These are phyloP conservation scores for Thalassia testudinum DNA, from an alignment of 116 monocot genomes.

Conservation along the genomic window DNA sequence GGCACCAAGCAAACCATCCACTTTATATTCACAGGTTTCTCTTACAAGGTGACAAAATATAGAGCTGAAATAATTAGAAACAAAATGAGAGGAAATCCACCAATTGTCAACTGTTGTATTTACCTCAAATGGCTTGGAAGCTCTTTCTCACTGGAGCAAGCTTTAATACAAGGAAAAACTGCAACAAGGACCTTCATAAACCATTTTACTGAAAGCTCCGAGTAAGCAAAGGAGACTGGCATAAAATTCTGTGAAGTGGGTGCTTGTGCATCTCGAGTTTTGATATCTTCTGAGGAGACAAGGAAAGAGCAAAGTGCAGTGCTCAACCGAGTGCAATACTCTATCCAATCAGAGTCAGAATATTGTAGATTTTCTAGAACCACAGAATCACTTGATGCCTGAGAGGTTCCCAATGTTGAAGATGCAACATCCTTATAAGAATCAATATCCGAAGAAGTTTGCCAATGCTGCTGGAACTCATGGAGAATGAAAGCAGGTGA, in stretches of 20 bases:
- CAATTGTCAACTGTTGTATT: neutral
- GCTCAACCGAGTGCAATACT: constrained; percentile 53
- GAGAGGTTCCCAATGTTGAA: neutral
- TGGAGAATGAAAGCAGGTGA: constrained; percentile 89
- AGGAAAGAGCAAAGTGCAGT: constrained; percentile 83
- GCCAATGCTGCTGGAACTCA: constrained; percentile 27
- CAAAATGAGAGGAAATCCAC: too few relatives aligned
- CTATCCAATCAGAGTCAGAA: constrained; percentile 46
- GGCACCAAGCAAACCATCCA: too few relatives aligned
- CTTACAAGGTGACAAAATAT: too few relatives aligned
- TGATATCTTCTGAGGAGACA: constrained; percentile 51
- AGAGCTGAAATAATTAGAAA: too few relatives aligned
- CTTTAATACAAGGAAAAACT: constrained; percentile 87
- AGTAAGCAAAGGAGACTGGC: constrained; percentile 57
- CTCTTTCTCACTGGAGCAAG: constrained; percentile 47
- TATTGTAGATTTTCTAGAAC: constrained; percentile 8
- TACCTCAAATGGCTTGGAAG: constrained; percentile 79
- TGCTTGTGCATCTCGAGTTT: constrained; percentile 18
- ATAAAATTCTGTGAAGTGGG: constrained; percentile 31
- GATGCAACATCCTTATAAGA: constrained; percentile 4
- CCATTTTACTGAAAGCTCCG: constrained; percentile 87
- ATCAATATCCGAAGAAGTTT: constrained; percentile 13
- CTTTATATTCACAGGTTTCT: too few relatives aligned
- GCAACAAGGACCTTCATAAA: constrained; percentile 68
- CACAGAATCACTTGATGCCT: constrained; percentile 1